Base-by-base conservation (phyloP, 768 basidiomycete genomes). In the Boletus vinaceobasis region DNA sequence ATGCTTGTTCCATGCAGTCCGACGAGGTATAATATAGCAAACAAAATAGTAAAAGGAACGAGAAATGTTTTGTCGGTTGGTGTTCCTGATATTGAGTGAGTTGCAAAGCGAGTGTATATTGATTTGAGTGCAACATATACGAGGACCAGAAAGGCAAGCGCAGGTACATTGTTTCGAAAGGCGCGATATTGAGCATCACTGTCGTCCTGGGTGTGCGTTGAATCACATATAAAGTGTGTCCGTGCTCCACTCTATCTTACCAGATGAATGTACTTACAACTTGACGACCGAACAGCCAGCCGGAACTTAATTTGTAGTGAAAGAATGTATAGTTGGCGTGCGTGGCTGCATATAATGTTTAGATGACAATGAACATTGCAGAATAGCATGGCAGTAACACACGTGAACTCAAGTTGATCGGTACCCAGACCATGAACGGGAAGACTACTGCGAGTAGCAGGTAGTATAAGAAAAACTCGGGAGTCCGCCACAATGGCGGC, bases 111-210 rank as follows among this genome's bases (percentile, higher is more conserved):
- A 55, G 70, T 74, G 58, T 82, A 83, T n/a, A 82, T 29, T 26
- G 69, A 74, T 63, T 87, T 87, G 48, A 82, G 59, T 23, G 71
- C 57, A 19, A 93, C 72, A 66, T 87, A 88, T n/a, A 77, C 62
- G 27, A 72, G 54, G 15, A 75, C 72, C 29, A 90, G 75, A 39
- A 67, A 39, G 36, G 63, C 26, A 5, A 98, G 79, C 6, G 85
- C 69, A 6, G 86, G 82, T 43, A 98, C 66, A 66, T 93, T 91
- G 61, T 80, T 77, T 37, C 97, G 83, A 71, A 99, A 97, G 4
- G 85, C 80, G 26, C 88, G 87, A 67, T 94, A 98, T 74, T 98
- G 97, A 0, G 79, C 74, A 64, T 98, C 97, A 58, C 90, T 93
- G 65, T 88, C 90, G 71, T 99, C 97, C 96, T 98, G 58, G 10